Percentiles rank a stretch among this genome's conserved stretches.
Evolutionary conservation across 345 rosid species (phyloP).

Genomic region (Passiflora organensis): DNA sequence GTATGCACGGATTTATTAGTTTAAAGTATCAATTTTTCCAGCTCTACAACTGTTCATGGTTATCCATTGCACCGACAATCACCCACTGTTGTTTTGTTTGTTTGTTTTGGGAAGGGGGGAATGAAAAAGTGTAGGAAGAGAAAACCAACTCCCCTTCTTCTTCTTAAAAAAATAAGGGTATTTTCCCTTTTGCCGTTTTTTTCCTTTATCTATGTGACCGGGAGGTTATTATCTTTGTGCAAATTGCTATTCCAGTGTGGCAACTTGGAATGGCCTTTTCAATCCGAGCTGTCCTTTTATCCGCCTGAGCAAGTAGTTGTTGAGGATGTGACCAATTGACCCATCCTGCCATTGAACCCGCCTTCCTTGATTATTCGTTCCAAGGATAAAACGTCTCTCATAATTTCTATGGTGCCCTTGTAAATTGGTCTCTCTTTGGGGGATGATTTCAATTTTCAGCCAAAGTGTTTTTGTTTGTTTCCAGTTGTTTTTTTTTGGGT

Average conservation of each 20-base stretch:
- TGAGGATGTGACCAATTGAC: slow-evolving; percentile 46
- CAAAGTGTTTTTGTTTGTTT: neutral
- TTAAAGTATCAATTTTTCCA: neutral
- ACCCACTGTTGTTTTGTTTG: slow-evolving; percentile 7
- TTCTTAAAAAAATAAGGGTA: too few species aligned
- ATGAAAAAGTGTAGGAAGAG: neutral
- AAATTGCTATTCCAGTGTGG: slow-evolving; percentile 40
- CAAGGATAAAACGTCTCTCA: slow-evolving; percentile 45
- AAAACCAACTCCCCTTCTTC: neutral
- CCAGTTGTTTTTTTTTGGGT: slow-evolving; percentile 9
- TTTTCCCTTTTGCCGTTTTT: neutral
- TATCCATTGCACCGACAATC: slow-evolving; percentile 9
- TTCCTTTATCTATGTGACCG: neutral
- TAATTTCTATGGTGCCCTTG: slow-evolving; percentile 46
- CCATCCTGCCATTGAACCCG: slow-evolving; percentile 17
- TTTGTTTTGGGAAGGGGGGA: slow-evolving; percentile 12
- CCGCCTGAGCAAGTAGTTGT: slow-evolving; percentile 31
- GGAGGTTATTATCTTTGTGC: slow-evolving; percentile 28
- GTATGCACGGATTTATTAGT: too few species aligned
- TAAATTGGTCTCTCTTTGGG: slow-evolving; percentile 14
- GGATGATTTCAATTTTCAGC: too few species aligned
- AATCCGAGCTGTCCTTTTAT: slow-evolving; percentile 35
- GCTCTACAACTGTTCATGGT: slow-evolving; percentile 11
- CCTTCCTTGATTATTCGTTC: slow-evolving; percentile 27
- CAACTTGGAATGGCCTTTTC: slow-evolving; percentile 36